These are phyloP conservation scores for Monosporozyma aquatica DNA, from an alignment of 805 yeast genomes.

Conservation along the genomic window DNA sequence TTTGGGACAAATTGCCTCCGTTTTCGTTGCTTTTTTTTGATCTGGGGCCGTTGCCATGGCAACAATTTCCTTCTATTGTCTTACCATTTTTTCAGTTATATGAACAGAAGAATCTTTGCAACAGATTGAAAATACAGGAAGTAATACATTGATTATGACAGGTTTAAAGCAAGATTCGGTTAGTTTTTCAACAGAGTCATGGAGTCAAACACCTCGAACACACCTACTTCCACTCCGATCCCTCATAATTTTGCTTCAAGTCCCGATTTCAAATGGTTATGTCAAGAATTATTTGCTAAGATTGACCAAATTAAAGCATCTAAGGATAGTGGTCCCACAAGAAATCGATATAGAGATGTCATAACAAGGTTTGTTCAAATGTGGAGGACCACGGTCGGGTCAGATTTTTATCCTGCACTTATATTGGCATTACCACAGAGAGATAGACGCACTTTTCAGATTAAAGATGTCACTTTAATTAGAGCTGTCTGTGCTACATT, in stretches of 20 bases:
- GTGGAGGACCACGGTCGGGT: constrained; percentile 50
- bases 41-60: too few species aligned
- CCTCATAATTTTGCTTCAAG: constrained; percentile 29
- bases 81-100: too few species aligned
- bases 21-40: too few species aligned
- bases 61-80: too few species aligned
- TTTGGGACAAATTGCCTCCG: too few species aligned
- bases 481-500: constrained; percentile 41
- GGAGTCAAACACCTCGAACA: too few species aligned
- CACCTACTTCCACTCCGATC: neutral
- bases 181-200: too few species aligned
- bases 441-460: constrained; percentile 52
- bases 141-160: too few species aligned
- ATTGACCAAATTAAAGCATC: constrained; percentile 15
- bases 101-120: too few species aligned
- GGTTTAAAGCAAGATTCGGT: too few species aligned
- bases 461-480: constrained; percentile 57
- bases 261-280: constrained; percentile 33
- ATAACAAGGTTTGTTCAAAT: constrained; percentile 36
- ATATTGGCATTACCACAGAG: constrained; percentile 52
- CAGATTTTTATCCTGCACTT: constrained; percentile 59
- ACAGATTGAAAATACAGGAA: too few species aligned
- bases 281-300: constrained; percentile 27
- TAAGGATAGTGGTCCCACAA: constrained; percentile 1
- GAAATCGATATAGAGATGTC: constrained; percentile 19